A percentile compares a stretch with the other conserved stretches of the same genome.
Conservation (phyloP, 116 monocot species). For the Papilionanthe hybrid region DNA sequence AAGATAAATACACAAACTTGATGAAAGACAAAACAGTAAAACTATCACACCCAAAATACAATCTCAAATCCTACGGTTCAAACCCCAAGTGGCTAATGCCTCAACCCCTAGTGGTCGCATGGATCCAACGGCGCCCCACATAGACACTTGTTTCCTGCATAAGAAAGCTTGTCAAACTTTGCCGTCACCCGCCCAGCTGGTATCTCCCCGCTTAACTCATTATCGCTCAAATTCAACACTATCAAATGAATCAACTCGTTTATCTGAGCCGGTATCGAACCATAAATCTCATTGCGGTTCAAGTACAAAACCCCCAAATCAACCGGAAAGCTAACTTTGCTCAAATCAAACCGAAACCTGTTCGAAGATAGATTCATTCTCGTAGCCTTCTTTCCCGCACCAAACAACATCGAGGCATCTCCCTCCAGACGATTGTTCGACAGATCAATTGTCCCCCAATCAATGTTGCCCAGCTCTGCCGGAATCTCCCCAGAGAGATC, state of each 20-base stretch:
- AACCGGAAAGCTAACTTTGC: neutral
- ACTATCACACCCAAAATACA: too few species aligned
- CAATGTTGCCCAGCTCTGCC: neutral
- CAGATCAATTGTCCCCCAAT: neutral
- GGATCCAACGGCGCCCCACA: slow-evolving; percentile 10
- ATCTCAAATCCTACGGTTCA: too few species aligned
- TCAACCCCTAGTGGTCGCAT: slow-evolving; percentile 1
- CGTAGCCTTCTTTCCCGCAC: neutral
- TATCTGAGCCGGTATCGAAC: slow-evolving; percentile 16
- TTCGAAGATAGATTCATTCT: neutral
- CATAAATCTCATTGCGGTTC: slow-evolving; percentile 12
- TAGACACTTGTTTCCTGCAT: slow-evolving; percentile 6
- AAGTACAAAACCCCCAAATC: neutral
- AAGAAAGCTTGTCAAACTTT: neutral
- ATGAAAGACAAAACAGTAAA: too few species aligned
- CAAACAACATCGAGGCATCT: neutral
- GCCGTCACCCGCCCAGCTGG: slow-evolving; percentile 11
- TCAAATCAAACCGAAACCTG: neutral
- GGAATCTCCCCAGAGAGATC: neutral
- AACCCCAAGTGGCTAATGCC: too few species aligned
- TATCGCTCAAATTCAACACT: slow-evolving; percentile 14
- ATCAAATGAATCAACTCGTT: neutral
- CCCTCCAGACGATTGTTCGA: neutral
- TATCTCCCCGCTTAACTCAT: slow-evolving; percentile 15
- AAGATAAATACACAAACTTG: too few species aligned